Conservation (phyloP, 345 rosid genomes). For the Erodium maritimum region DNA sequence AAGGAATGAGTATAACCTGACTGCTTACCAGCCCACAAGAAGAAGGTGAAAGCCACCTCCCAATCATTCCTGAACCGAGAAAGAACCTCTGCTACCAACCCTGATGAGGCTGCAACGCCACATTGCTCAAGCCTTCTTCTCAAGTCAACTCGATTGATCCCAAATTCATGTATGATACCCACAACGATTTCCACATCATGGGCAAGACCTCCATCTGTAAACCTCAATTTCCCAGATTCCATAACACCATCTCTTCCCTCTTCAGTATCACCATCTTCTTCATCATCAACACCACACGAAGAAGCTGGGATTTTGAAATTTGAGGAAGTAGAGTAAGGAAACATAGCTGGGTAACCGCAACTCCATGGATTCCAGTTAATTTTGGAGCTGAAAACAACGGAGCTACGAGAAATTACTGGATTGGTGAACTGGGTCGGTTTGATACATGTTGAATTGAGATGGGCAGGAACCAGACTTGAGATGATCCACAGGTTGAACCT, state of each 20-base stretch:
- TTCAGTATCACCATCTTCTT: conserved; percentile 10
- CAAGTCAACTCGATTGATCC: conserved; percentile 26
- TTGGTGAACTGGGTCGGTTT: too few species aligned
- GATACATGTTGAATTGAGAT: too few species aligned
- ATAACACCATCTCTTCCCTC: conserved; percentile 1
- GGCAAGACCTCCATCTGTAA: conserved; percentile 17
- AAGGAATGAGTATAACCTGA: conserved; percentile 41
- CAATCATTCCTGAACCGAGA: conserved; percentile 68
- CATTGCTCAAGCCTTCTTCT: conserved; percentile 48
- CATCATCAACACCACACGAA: conserved; percentile 9
- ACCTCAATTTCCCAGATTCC: conserved; percentile 5
- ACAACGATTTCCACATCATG: conserved; percentile 31
- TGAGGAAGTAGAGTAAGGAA: too few species aligned
- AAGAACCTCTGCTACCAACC: conserved; percentile 59
- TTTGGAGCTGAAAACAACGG: too few species aligned
- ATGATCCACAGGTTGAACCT: too few species aligned
- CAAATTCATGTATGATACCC: conserved; percentile 28
- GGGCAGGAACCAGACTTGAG: too few species aligned
- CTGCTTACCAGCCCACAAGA: conserved; percentile 70
- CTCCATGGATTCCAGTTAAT: too few species aligned
- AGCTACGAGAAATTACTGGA: too few species aligned
- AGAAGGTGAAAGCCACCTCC: conserved; percentile 83
- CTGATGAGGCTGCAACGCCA: conserved; percentile 36
- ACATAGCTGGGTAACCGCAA: too few species aligned
- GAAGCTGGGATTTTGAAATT: too few species aligned